A percentile compares a stretch with the other conserved stretches of the same genome.
phyloP scores from a whole-genome alignment of 2,329 filamentous ascomycete genomes.

The Verticillium dahliae region DNA sequence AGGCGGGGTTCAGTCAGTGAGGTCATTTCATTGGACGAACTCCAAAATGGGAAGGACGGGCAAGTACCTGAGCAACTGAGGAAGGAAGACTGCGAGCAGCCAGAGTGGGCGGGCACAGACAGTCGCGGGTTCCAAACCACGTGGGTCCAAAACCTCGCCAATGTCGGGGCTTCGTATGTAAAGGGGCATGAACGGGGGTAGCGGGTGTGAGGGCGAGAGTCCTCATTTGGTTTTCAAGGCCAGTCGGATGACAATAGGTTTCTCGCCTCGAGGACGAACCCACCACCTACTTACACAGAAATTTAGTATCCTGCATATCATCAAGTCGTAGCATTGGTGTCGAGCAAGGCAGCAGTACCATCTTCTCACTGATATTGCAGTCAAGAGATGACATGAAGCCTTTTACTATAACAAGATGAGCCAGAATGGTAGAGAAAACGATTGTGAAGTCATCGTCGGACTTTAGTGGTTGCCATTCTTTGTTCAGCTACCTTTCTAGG shows the following conservation, averaged over 20 bases:
- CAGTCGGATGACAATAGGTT: background rate
- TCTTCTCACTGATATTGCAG: too few species aligned
- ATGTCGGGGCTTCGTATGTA: background rate
- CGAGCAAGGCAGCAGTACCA: too few species aligned
- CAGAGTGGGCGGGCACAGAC: background rate
- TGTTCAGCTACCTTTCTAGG: too few species aligned
- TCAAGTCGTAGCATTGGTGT: too few species aligned
- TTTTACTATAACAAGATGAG: too few species aligned
- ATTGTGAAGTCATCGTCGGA: too few species aligned
- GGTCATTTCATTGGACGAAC: background rate
- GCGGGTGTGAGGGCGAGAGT: background rate
- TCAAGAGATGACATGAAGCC: too few species aligned
- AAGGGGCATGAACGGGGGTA: background rate
- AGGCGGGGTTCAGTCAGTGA: background rate
- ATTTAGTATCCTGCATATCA: too few species aligned
- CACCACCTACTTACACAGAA: too few species aligned
- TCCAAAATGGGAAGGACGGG: background rate
- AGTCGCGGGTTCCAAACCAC: background rate
- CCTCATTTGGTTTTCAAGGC: background rate
- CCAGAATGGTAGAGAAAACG: too few species aligned
- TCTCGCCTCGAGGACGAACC: too few species aligned
- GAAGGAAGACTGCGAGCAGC: background rate
- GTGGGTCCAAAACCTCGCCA: background rate
- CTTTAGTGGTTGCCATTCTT: too few species aligned
- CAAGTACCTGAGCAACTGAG: background rate